These are phyloP conservation scores for Sarocladium strictum DNA, from an alignment of 2,329 filamentous ascomycete species.

Conservation along the genomic window DNA sequence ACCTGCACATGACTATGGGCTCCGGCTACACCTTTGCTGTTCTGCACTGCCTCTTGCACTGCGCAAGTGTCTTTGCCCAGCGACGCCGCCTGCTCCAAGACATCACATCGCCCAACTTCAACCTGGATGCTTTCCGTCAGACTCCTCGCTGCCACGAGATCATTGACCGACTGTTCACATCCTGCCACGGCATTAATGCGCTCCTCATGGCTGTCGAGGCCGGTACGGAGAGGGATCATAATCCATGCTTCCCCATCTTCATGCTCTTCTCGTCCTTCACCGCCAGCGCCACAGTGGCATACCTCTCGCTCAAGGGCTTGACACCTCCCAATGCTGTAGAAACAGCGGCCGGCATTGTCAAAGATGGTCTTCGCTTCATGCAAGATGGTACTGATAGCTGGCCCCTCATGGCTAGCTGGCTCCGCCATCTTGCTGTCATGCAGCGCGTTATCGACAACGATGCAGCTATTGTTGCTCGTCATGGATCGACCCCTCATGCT, in stretches of 20 bases:
- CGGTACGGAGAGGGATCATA: conserved; percentile 50
- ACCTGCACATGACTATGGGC: conserved; percentile 58
- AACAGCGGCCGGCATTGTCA: conserved; percentile 50
- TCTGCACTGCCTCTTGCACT: conserved; percentile 56
- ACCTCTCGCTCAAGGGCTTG: conserved; percentile 55
- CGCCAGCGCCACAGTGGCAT: conserved; percentile 54
- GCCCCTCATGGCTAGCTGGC: conserved; percentile 54
- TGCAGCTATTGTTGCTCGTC: conserved; percentile 31
- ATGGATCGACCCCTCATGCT: conserved; percentile 25
- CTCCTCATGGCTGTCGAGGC: conserved; percentile 50
- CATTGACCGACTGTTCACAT: conserved; percentile 51
- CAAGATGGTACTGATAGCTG: conserved; percentile 53
- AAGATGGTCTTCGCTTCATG: conserved; percentile 54
- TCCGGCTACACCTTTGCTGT: conserved; percentile 58
- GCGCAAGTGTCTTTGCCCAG: conserved; percentile 55
- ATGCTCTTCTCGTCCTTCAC: conserved; percentile 60
- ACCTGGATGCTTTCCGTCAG: conserved; percentile 46
- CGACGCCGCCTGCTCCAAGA: conserved; percentile 53
- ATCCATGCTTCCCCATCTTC: conserved; percentile 57
- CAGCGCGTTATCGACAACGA: conserved; percentile 53
- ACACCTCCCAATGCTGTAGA: conserved; percentile 51
- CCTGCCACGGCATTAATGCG: conserved; percentile 53
- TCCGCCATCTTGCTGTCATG: conserved; percentile 55
- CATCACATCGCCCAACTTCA: conserved; percentile 47
- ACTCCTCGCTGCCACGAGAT: conserved; percentile 44